Conservation (phyloP, 352 stramenopile genomes). For the Phytophthora fragariaefolia region DNA sequence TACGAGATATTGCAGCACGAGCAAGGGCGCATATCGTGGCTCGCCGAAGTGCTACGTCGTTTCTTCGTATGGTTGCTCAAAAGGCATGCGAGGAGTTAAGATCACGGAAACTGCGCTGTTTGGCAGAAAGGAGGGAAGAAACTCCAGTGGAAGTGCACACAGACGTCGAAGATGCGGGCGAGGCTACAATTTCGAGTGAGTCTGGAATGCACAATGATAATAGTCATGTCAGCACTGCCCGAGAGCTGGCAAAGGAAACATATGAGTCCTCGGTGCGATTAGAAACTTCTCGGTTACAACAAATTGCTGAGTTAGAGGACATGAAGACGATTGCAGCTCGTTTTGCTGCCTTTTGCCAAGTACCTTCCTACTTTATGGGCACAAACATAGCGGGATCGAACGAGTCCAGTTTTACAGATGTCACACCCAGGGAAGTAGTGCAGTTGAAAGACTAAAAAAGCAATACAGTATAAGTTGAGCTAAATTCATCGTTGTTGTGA, state of each 20-base stretch:
- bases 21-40: constrained; percentile 37
- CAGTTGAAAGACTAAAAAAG: neutral
- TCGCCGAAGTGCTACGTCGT: constrained; percentile 32
- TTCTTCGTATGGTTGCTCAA: constrained; percentile 29
- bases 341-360: constrained; percentile 42
- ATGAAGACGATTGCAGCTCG: constrained; percentile 40
- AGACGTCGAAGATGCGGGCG: neutral
- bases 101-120: constrained; percentile 18
- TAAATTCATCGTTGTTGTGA: too few relatives aligned
- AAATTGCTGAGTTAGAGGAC: constrained; percentile 33
- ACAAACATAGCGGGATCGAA: neutral
- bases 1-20: constrained; percentile 51
- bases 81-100: constrained; percentile 30
- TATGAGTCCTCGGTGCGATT: constrained; percentile 27
- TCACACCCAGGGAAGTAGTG: neutral
- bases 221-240: constrained; percentile 4
- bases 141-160: neutral
- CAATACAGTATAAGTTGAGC: too few relatives aligned
- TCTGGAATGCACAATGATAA: neutral
- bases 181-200: neutral
- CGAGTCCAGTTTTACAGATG: too few relatives aligned
- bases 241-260: constrained; percentile 20
- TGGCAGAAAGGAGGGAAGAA: constrained; percentile 11
- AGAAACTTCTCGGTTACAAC: constrained; percentile 33
- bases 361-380: constrained; percentile 23